These are phyloP conservation scores for Leccinum pachyderme DNA, from an alignment of 1,284 basidiomycete species.

Conservation along the genomic window DNA sequence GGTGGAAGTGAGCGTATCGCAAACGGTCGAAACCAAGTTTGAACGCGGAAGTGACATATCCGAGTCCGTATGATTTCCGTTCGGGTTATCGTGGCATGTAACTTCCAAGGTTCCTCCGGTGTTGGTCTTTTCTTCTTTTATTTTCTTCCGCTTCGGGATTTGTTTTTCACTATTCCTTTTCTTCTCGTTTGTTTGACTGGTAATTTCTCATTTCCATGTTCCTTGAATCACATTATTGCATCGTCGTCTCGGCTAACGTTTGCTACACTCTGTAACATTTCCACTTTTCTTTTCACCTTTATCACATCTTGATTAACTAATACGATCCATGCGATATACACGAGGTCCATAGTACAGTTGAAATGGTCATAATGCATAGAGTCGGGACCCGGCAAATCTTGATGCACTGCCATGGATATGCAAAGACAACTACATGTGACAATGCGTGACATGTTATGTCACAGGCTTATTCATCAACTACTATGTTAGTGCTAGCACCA, in stretches of 20 bases:
- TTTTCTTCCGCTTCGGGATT: neutral
- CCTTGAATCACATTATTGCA: neutral
- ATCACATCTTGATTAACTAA: too few species aligned
- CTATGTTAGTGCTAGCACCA: too few species aligned
- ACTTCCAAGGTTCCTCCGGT: too few species aligned
- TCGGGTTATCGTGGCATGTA: neutral
- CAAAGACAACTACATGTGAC: too few species aligned
- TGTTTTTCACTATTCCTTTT: neutral
- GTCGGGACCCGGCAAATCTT: too few species aligned
- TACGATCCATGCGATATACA: too few species aligned
- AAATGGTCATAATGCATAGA: too few species aligned
- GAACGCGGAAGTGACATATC: conserved; percentile 1
- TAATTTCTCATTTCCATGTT: neutral
- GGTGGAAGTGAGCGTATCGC: conserved; percentile 20
- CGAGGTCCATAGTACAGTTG: too few species aligned
- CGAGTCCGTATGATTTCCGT: neutral
- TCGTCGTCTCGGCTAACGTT: neutral
- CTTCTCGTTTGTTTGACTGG: neutral
- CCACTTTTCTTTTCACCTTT: too few species aligned
- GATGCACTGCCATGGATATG: too few species aligned
- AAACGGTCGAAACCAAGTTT: conserved; percentile 16
- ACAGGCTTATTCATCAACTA: too few species aligned
- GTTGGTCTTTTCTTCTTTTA: neutral
- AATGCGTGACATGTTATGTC: too few species aligned
- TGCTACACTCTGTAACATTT: neutral